phyloP scores from a whole-genome alignment of 208 protist species.

The Blechomonas ayalai region DNA sequence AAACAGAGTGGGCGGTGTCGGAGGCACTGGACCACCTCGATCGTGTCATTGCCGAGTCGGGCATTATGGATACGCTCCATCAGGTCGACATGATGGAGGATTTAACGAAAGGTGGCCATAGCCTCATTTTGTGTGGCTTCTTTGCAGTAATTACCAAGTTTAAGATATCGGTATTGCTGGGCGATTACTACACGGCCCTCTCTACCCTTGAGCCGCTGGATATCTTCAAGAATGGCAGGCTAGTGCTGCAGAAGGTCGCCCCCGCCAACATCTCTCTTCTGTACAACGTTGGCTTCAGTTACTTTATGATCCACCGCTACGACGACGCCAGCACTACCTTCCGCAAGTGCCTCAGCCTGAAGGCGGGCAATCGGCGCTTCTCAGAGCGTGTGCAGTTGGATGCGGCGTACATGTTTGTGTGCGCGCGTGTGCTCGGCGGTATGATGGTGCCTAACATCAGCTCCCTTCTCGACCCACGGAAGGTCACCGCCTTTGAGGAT shows the following conservation, averaged over 20 bases:
- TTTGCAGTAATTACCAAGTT: slow-evolving; percentile 74
- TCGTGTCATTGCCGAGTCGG: slow-evolving; percentile 43
- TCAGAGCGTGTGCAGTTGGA: slow-evolving; percentile 79
- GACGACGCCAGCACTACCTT: slow-evolving; percentile 80
- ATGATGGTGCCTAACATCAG: slow-evolving; percentile 64
- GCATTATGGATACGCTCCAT: slow-evolving; percentile 39
- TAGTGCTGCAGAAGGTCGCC: slow-evolving; percentile 53
- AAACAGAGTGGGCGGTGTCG: slow-evolving; percentile 57
- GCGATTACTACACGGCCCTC: slow-evolving; percentile 80
- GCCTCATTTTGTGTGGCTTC: slow-evolving; percentile 58
- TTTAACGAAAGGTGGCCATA: slow-evolving; percentile 25
- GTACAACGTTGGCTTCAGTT: slow-evolving; percentile 87
- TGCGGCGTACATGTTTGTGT: slow-evolving; percentile 74
- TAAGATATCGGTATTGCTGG: slow-evolving; percentile 77
- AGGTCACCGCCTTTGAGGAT: slow-evolving; percentile 65
- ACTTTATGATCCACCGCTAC: slow-evolving; percentile 89
- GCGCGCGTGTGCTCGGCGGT: slow-evolving; percentile 76
- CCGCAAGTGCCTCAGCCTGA: slow-evolving; percentile 57
- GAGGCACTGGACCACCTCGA: slow-evolving; percentile 56
- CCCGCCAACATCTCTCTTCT: slow-evolving; percentile 73
- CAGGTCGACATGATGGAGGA: slow-evolving; percentile 29
- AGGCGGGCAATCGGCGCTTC: slow-evolving; percentile 68
- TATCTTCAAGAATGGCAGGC: slow-evolving; percentile 55
- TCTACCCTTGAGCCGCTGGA: slow-evolving; percentile 58
- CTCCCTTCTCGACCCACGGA: slow-evolving; percentile 45